These are phyloP conservation scores for Lactarius trivialis DNA, from an alignment of 768 basidiomycete species.

Conservation along the genomic window DNA sequence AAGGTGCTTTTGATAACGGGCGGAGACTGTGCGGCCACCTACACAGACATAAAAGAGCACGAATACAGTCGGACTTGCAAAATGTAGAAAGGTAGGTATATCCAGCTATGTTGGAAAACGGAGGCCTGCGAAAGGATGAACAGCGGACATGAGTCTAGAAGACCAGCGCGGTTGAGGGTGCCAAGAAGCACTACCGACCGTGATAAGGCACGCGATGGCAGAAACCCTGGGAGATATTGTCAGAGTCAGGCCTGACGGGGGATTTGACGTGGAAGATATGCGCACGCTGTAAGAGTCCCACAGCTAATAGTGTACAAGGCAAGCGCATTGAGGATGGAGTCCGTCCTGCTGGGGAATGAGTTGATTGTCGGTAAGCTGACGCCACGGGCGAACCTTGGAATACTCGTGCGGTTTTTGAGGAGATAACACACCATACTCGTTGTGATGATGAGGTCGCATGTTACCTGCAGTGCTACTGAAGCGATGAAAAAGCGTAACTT, in stretches of 20 bases:
- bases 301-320: neutral
- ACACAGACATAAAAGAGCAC: slow-evolving; percentile 1
- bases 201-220: neutral
- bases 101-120: neutral
- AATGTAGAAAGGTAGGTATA: slow-evolving; percentile 1
- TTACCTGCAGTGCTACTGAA: neutral
- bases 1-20: neutral
- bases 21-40: neutral
- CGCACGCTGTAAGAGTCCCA: neutral
- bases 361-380: neutral
- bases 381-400: neutral
- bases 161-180: neutral
- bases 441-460: neutral
- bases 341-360: neutral
- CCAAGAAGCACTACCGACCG: neutral
- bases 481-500: slow-evolving; percentile 1
- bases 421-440: neutral
- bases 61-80: neutral
- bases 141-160: neutral
- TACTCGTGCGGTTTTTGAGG: neutral
- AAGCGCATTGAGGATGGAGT: neutral
- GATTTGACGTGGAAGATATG: neutral
- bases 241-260: too few species aligned
- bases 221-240: neutral
- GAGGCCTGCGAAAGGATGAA: neutral